Evolutionary conservation across 2,329 filamentous ascomycete genomes (phyloP).

Genomic region (Plectosphaerella cucumerina): DNA sequence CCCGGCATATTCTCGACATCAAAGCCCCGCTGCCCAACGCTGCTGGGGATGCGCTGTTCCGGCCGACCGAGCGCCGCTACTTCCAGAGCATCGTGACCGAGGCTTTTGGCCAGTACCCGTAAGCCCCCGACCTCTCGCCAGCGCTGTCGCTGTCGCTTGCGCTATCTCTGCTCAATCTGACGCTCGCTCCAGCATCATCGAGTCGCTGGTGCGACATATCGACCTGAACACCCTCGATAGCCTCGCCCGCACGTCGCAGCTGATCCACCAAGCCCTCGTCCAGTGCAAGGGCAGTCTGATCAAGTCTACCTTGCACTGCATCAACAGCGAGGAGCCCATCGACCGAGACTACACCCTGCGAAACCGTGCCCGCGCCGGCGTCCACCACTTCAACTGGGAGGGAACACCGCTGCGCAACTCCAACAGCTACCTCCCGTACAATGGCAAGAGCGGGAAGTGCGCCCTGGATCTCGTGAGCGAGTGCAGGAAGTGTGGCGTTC

Average conservation of each 20-base stretch:
- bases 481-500: slow-evolving; percentile 71
- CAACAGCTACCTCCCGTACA: slow-evolving; percentile 21
- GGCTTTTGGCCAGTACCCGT: slow-evolving; percentile 33
- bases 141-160: not conserved
- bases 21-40: not conserved
- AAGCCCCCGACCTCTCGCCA: slow-evolving; percentile 6
- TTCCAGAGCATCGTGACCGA: slow-evolving; percentile 19
- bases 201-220: slow-evolving; percentile 69
- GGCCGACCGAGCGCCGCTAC: not conserved
- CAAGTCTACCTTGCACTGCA: slow-evolving; percentile 72
- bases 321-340: slow-evolving; percentile 59
- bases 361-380: slow-evolving; percentile 52
- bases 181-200: slow-evolving; percentile 59
- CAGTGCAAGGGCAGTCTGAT: slow-evolving; percentile 74
- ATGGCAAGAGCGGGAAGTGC: slow-evolving; percentile 71
- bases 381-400: slow-evolving; percentile 58
- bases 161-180: not conserved
- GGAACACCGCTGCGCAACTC: slow-evolving; percentile 30
- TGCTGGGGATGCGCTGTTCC: not conserved
- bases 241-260: slow-evolving; percentile 76
- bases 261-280: slow-evolving; percentile 71
- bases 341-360: slow-evolving; percentile 53
- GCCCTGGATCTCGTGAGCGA: slow-evolving; percentile 83
- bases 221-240: slow-evolving; percentile 86
- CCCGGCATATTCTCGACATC: not conserved